Conservation (phyloP, 305 asterid species). For the Fraxinus floribunda region DNA sequence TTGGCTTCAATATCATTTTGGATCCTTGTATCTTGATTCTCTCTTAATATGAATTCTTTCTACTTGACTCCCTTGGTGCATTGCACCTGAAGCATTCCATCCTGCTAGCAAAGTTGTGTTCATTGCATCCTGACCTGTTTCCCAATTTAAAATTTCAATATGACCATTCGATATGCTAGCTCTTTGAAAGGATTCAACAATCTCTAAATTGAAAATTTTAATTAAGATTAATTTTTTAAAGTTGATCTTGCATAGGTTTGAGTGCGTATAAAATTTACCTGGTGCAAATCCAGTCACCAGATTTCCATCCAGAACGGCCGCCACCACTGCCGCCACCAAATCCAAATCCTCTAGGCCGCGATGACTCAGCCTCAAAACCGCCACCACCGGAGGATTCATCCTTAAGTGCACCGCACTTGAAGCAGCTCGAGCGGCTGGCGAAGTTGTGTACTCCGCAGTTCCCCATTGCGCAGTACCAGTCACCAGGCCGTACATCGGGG, state of each 20-base stretch:
- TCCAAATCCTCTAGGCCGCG: constrained; percentile 53
- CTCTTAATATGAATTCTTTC: constrained; percentile 59
- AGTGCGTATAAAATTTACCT: constrained; percentile 38
- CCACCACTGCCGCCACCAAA: constrained; percentile 29
- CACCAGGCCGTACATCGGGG: constrained; percentile 95
- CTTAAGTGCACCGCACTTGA: too few species aligned
- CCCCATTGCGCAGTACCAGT: constrained; percentile 69
- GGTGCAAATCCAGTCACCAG: constrained; percentile 96
- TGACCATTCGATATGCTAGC: too few species aligned
- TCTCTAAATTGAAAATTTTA: too few species aligned
- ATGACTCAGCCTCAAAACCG: constrained; percentile 41
- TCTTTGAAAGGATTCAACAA: too few species aligned
- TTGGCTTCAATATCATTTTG: background rate
- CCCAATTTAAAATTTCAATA: too few species aligned
- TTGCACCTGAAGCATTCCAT: too few species aligned
- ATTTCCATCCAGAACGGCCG: constrained; percentile 98
- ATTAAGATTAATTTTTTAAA: too few species aligned
- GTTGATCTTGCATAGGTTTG: too few species aligned
- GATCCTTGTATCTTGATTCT: constrained; percentile 10
- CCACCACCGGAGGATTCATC: too few species aligned
- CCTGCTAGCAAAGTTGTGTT: too few species aligned
- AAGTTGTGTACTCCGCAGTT: too few species aligned
- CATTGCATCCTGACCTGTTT: constrained; percentile 2
- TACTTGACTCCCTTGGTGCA: constrained; percentile 43
- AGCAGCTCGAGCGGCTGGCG: too few species aligned